These are phyloP conservation scores for Diaporthe destruens DNA, from an alignment of 2,329 filamentous ascomycete species.

Conservation along the genomic window DNA sequence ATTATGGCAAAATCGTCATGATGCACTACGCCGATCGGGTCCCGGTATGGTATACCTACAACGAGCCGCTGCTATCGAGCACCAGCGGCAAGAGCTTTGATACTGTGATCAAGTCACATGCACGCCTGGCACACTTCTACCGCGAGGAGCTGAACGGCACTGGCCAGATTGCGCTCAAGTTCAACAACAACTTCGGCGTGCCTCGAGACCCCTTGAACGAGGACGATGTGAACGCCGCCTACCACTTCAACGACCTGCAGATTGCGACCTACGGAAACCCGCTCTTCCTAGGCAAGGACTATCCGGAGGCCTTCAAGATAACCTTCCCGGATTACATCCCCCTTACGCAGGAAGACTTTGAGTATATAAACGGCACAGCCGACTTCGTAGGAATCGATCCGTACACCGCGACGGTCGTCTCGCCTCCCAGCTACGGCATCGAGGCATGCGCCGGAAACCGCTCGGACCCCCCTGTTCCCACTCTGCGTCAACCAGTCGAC, in stretches of 20 bases:
- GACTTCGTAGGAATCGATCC: slow-evolving; percentile 71
- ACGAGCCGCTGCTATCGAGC: slow-evolving; percentile 61
- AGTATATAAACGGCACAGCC: slow-evolving; percentile 61
- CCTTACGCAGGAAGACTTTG: slow-evolving; percentile 62
- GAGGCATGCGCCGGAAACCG: slow-evolving; percentile 61
- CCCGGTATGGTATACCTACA: slow-evolving; percentile 66
- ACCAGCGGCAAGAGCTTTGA: slow-evolving; percentile 55
- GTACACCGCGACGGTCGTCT: slow-evolving; percentile 69
- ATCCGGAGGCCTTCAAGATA: slow-evolving; percentile 60
- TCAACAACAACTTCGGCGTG: slow-evolving; percentile 64
- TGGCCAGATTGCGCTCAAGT: slow-evolving; percentile 63
- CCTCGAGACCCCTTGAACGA: slow-evolving; percentile 56
- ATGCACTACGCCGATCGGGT: slow-evolving; percentile 65
- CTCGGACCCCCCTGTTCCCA: slow-evolving; percentile 60
- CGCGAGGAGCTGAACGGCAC: slow-evolving; percentile 64
- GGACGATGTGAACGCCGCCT: slow-evolving; percentile 58
- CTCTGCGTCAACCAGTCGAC: slow-evolving; percentile 65
- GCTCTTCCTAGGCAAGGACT: slow-evolving; percentile 64
- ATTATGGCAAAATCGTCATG: slow-evolving; percentile 66
- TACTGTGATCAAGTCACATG: slow-evolving; percentile 61
- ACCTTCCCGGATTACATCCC: slow-evolving; percentile 60
- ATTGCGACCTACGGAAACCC: slow-evolving; percentile 66
- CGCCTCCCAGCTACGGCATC: slow-evolving; percentile 56
- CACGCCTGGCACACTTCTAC: slow-evolving; percentile 65
- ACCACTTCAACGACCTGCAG: slow-evolving; percentile 61